A percentile compares a stretch with the other conserved stretches of the same genome.
Evolutionary conservation across 2,329 filamentous ascomycete species (phyloP).

Genomic region (Dothideomycetes sp.): DNA sequence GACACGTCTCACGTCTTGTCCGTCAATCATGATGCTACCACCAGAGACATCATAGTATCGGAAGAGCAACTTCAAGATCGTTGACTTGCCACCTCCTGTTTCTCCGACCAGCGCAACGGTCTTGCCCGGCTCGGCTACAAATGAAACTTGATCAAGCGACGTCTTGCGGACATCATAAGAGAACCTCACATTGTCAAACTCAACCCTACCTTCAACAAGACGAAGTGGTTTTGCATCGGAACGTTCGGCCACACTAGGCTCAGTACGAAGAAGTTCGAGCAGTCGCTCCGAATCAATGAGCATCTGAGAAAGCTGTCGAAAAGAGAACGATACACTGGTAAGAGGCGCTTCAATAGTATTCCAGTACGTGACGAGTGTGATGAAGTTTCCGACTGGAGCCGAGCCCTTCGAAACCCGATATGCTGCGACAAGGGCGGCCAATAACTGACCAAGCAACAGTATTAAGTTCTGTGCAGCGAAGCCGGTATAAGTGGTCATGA

Average conservation of each 20-base stretch:
- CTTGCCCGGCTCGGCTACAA: conserved; percentile 43
- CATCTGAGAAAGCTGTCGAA: conserved; percentile 40
- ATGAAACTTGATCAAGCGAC: conserved; percentile 41
- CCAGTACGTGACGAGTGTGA: conserved; percentile 60
- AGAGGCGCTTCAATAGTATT: conserved; percentile 38
- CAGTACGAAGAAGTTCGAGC: conserved; percentile 47
- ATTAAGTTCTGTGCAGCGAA: conserved; percentile 38
- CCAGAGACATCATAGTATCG: conserved; percentile 51
- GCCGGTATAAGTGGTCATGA: conserved; percentile 24
- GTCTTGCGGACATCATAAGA: conserved; percentile 46
- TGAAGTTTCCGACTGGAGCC: conserved; percentile 50
- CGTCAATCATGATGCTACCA: conserved; percentile 49
- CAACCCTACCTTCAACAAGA: conserved; percentile 40
- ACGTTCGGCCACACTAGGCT: conserved; percentile 46
- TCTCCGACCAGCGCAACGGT: conserved; percentile 54
- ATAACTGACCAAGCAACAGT: conserved; percentile 41
- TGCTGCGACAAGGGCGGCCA: conserved; percentile 44
- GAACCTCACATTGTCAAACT: conserved; percentile 48
- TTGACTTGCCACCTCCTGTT: conserved; percentile 55
- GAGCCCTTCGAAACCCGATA: conserved; percentile 42
- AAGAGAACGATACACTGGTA: conserved; percentile 41
- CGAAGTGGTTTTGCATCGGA: conserved; percentile 37
- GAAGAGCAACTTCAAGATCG: conserved; percentile 51
- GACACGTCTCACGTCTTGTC: conserved; percentile 51
- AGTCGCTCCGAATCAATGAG: conserved; percentile 59